phyloP scores from a whole-genome alignment of 352 stramenopile genomes.

The Phytopythium boreale region DNA sequence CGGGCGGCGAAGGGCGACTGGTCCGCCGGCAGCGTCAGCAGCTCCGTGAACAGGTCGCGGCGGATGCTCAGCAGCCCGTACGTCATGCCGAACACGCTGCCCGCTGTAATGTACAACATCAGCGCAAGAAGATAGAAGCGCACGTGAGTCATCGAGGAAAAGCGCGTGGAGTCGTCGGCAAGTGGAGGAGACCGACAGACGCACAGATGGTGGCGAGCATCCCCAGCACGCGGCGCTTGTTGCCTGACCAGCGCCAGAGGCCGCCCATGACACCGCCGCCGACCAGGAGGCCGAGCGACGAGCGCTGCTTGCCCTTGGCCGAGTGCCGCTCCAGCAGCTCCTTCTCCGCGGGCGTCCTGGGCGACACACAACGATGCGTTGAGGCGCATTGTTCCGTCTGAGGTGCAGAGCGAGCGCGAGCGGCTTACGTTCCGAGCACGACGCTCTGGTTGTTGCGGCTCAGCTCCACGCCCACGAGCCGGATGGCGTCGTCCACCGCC shows the following conservation, averaged over 20 bases:
- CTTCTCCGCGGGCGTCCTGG: constrained; percentile 64
- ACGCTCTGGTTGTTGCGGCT: constrained; percentile 39
- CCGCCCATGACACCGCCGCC: constrained; percentile 27
- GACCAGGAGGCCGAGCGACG: constrained; percentile 33
- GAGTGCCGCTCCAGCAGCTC: constrained; percentile 55
- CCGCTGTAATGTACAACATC: constrained; percentile 24
- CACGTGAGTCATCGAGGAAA: background rate
- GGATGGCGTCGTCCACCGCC: constrained; percentile 61
- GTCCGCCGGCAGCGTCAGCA: constrained; percentile 61
- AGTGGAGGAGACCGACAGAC: constrained; percentile 1
- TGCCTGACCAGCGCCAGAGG: constrained; percentile 44
- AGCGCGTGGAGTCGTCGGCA: background rate
- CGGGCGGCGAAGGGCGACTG: constrained; percentile 59
- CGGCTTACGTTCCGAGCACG: constrained; percentile 56
- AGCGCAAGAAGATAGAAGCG: too few species aligned
- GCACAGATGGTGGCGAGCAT: constrained; percentile 39
- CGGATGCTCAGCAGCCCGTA: constrained; percentile 74
- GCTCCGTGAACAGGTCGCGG: constrained; percentile 58
- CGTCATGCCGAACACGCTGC: constrained; percentile 51
- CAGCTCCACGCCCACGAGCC: constrained; percentile 61
- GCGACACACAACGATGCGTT: background rate
- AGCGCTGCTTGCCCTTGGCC: constrained; percentile 40
- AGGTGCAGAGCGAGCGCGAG: background rate
- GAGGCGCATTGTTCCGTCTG: too few species aligned
- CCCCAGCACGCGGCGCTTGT: constrained; percentile 31